Evolutionary conservation across 2,329 filamentous ascomycete genomes (phyloP), one percentile per base, ranked within the genome.

Genomic region (Fusarium heterosporum): DNA sequence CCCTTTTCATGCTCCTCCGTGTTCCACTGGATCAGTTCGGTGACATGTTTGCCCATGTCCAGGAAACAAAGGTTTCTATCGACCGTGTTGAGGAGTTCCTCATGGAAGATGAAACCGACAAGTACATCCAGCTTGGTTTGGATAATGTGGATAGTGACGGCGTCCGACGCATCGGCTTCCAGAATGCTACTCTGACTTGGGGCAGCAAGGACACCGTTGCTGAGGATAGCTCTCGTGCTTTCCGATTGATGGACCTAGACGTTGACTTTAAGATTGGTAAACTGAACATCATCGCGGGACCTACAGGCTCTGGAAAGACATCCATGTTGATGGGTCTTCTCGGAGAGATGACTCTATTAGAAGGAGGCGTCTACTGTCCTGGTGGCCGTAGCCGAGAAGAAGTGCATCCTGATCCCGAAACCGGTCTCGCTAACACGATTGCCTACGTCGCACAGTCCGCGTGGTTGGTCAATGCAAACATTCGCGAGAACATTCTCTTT

Each of bases 1-100:
- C 96, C 0, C 89, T 99, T 67, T 99, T 99, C 78, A 94, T 94
- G 76, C 88, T 99, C 39, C 88, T 99, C 14, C 90, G 96, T 46
- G 92, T 97, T 52, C 96, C 96, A 6, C 83, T 99, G 43, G 96
- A 99, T 77, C 95, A 98, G 79, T 85, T 99, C 53, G 96, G 96
- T 49, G 96, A 99, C 78, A 99, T 99, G 96, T 91, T 98, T 74
- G 96, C 96, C 12, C 96, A 98, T 79, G 94, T 99, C 6, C 93
- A 97, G 80, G 96, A 99, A 79, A 93, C 94, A 25, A 97, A 97
- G 80, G 95, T 99, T 19, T 99, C 96, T 0, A 89, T 99, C 50
- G 94, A 97, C 74, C 94, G 96, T 83, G 93, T 99, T 9, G 95
- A 99, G 75, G 92, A 97, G 72, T 99, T 97, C 73, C 79, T 99